These are phyloP conservation scores for Aureobasidium namibiae DNA, from an alignment of 2,329 filamentous ascomycete species.

Conservation along the genomic window DNA sequence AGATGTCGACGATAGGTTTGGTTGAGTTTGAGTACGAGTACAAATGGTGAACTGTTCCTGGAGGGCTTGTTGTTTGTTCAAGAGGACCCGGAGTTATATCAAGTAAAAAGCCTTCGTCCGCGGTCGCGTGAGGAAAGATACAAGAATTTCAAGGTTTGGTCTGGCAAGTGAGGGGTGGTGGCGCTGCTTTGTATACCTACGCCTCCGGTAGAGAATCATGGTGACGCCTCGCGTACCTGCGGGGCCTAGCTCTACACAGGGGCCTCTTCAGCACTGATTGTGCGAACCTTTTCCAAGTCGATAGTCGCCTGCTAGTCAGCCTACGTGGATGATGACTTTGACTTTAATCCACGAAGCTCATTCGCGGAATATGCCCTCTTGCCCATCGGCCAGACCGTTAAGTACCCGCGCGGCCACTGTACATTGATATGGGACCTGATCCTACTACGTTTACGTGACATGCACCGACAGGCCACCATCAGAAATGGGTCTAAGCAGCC, in stretches of 20 bases:
- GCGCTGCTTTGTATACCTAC: slow-evolving; percentile 8
- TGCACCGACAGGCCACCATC: slow-evolving; percentile 8
- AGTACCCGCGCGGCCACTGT: background rate
- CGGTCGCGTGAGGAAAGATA: slow-evolving; percentile 7
- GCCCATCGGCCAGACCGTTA: slow-evolving; percentile 4
- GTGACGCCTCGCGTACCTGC: slow-evolving; percentile 11
- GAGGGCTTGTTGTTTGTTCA: background rate
- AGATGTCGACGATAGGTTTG: background rate
- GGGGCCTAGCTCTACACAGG: slow-evolving; percentile 2
- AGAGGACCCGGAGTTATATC: background rate
- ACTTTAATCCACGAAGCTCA: background rate
- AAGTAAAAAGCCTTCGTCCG: background rate
- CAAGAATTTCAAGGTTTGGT: slow-evolving; percentile 5
- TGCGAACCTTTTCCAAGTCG: background rate
- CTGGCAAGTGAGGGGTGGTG: slow-evolving; percentile 9
- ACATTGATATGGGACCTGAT: background rate
- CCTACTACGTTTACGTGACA: background rate
- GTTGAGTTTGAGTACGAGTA: background rate
- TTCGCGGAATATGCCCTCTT: background rate
- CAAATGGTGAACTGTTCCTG: background rate
- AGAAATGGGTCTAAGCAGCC: background rate
- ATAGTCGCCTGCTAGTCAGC: slow-evolving; percentile 9
- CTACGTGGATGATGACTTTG: background rate
- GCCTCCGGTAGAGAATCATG: slow-evolving; percentile 3
- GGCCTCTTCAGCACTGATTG: background rate